These are phyloP conservation scores for Microdochium nivale DNA, from an alignment of 2,329 filamentous ascomycete genomes.

Conservation along the genomic window DNA sequence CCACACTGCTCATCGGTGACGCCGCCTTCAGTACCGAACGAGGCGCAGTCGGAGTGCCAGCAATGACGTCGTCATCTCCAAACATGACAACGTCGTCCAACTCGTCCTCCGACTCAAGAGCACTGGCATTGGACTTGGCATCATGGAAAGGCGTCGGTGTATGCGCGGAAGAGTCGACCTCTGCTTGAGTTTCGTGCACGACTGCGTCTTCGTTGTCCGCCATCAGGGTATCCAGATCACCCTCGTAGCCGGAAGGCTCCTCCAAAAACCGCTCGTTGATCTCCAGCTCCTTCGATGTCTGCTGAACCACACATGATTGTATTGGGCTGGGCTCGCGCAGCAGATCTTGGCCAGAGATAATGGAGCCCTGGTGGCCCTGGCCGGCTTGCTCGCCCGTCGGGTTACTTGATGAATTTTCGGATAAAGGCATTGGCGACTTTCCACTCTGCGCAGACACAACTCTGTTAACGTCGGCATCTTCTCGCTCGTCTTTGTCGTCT, in stretches of 20 bases:
- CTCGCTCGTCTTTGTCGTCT: background rate
- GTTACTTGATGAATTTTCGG: slow-evolving; percentile 4
- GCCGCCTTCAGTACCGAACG: slow-evolving; percentile 21
- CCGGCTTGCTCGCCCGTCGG: slow-evolving; percentile 9
- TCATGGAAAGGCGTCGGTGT: background rate
- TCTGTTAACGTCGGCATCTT: background rate
- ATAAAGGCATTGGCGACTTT: background rate
- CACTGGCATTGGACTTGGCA: background rate
- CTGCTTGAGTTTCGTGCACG: background rate
- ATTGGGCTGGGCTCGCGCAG: slow-evolving; percentile 19
- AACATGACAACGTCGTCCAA: background rate
- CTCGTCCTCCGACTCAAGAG: background rate
- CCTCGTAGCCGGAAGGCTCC: background rate
- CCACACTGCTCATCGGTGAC: slow-evolving; percentile 31
- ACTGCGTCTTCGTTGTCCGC: background rate
- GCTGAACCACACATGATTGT: slow-evolving; percentile 15
- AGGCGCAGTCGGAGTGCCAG: slow-evolving; percentile 15
- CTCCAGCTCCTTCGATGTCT: slow-evolving; percentile 6
- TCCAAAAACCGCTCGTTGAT: background rate
- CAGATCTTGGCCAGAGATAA: slow-evolving; percentile 12
- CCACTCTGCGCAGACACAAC: background rate
- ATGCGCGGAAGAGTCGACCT: background rate
- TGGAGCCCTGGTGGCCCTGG: slow-evolving; percentile 9
- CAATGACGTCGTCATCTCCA: slow-evolving; percentile 10
- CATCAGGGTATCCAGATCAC: slow-evolving; percentile 2